phyloP scores from a whole-genome alignment of 2,329 filamentous ascomycete genomes.

The Neonectria sp. region DNA sequence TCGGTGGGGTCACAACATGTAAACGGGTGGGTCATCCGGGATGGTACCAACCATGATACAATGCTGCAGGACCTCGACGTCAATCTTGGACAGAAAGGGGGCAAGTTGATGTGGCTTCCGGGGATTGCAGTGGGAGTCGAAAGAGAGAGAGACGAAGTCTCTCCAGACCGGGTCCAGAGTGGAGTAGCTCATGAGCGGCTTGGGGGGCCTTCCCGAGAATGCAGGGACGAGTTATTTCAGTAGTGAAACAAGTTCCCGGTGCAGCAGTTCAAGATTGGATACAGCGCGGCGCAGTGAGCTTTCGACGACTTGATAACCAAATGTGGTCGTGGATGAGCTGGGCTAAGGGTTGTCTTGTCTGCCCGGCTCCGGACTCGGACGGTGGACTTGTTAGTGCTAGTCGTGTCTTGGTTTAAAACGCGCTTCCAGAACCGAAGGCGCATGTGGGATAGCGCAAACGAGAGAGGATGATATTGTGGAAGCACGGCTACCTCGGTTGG shows the following conservation, averaged over 20 bases:
- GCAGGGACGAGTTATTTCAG: constrained; percentile 15
- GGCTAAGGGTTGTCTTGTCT: constrained; percentile 1
- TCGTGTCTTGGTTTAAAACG: constrained; percentile 39
- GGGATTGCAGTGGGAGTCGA: constrained; percentile 2
- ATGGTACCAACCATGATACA: constrained; percentile 23
- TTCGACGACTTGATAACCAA: constrained; percentile 3
- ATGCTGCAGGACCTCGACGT: constrained; percentile 16
- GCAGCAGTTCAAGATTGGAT: constrained; percentile 6
- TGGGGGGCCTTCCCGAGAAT: constrained; percentile 25
- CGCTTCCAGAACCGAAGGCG: constrained; percentile 26
- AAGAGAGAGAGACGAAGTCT: constrained; percentile 2
- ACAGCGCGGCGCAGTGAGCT: constrained; percentile 6
- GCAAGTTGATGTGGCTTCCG: not conserved
- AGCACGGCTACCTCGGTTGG: constrained; percentile 4
- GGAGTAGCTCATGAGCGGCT: constrained; percentile 13
- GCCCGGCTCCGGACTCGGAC: constrained; percentile 13
- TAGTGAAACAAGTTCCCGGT: constrained; percentile 29
- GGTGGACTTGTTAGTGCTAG: constrained; percentile 32
- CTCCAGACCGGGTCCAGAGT: constrained; percentile 10
- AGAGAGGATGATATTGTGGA: constrained; percentile 3
- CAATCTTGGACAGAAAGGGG: constrained; percentile 18
- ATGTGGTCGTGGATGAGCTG: constrained; percentile 11
- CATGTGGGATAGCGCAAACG: constrained; percentile 14
- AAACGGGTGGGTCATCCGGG: constrained; percentile 19
- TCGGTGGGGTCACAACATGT: constrained; percentile 34